Percentiles rank a stretch among this genome's conserved stretches.
These are phyloP conservation scores for Clausena lansium DNA, from an alignment of 345 rosid genomes.

Conservation along the genomic window DNA sequence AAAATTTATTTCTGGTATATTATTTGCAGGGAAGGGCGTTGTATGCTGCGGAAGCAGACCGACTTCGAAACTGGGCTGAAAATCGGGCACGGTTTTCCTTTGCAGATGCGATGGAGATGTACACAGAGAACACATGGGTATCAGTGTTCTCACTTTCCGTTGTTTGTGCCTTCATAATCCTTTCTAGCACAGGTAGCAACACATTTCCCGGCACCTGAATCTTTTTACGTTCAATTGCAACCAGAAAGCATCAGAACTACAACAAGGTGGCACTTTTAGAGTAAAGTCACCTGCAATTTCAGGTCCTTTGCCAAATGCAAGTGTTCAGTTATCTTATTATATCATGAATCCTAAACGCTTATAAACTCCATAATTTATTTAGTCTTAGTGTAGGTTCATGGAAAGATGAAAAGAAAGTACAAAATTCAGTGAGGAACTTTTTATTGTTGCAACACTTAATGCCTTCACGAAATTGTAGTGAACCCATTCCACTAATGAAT, in stretches of 20 bases:
- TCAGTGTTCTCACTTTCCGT: slow-evolving; percentile 93
- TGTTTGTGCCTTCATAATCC: slow-evolving; percentile 86
- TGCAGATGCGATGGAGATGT: slow-evolving; percentile 95
- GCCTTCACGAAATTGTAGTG: slow-evolving; percentile 4
- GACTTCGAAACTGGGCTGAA: slow-evolving; percentile 91
- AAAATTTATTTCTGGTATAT: neutral
- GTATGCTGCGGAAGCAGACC: slow-evolving; percentile 87
- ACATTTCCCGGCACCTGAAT: slow-evolving; percentile 59
- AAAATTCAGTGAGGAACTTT: slow-evolving; percentile 5
- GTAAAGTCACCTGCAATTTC: neutral
- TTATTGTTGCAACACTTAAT: neutral
- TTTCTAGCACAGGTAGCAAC: slow-evolving; percentile 52
- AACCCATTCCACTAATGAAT: neutral
- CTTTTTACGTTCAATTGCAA: neutral
- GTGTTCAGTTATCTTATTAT: slow-evolving; percentile 13
- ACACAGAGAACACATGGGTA: slow-evolving; percentile 85
- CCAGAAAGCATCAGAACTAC: neutral
- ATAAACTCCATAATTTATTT: too few species aligned
- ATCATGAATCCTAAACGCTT: neutral
- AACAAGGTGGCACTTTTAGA: neutral
- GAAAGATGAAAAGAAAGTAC: neutral
- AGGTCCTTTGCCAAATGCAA: neutral
- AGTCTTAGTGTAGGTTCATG: neutral
- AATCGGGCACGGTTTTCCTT: slow-evolving; percentile 75
- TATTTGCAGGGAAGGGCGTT: slow-evolving; percentile 70